Percentiles rank a stretch among this genome's conserved stretches.
These are phyloP conservation scores for Macrolepiota albuminosa DNA, from an alignment of 768 basidiomycete genomes.

Conservation along the genomic window DNA sequence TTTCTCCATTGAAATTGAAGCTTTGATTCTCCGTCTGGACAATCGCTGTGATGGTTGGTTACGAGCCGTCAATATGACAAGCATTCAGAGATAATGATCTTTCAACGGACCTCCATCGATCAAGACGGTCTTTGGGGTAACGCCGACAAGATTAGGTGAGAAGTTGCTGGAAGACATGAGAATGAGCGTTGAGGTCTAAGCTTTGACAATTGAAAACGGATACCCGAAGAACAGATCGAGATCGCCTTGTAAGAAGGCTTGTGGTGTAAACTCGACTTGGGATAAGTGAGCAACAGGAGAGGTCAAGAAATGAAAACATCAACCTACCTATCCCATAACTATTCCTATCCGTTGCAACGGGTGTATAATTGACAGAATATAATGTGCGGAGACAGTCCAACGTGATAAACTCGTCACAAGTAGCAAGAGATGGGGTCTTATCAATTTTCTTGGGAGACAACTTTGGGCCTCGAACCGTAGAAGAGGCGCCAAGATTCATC, in stretches of 20 bases:
- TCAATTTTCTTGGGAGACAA: slow-evolving; percentile 2
- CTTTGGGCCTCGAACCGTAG: slow-evolving; percentile 3
- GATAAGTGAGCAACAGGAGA: not conserved
- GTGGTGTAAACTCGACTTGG: slow-evolving; percentile 10
- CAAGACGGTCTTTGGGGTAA: slow-evolving; percentile 28
- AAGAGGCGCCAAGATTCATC: slow-evolving; percentile 7
- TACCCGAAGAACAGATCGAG: slow-evolving; percentile 36
- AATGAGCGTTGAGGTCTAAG: not conserved
- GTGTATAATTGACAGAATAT: slow-evolving; percentile 21
- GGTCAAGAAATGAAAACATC: not conserved
- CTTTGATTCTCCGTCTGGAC: slow-evolving; percentile 36
- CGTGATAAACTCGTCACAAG: slow-evolving; percentile 23
- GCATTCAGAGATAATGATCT: not conserved
- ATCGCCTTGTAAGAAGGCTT: slow-evolving; percentile 8
- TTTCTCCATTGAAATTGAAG: slow-evolving; percentile 49
- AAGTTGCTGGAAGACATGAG: slow-evolving; percentile 24
- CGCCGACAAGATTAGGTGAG: slow-evolving; percentile 31
- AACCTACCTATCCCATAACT: slow-evolving; percentile 23
- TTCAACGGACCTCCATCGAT: slow-evolving; percentile 26
- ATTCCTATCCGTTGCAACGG: slow-evolving; percentile 22
- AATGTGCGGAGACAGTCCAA: slow-evolving; percentile 25
- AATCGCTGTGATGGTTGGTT: slow-evolving; percentile 25
- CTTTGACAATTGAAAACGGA: not conserved
- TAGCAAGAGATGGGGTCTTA: slow-evolving; percentile 4
- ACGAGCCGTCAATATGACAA: not conserved